phyloP scores from a whole-genome alignment of 2,329 filamentous ascomycete species.

The Paracoccidioides brasiliensis region DNA sequence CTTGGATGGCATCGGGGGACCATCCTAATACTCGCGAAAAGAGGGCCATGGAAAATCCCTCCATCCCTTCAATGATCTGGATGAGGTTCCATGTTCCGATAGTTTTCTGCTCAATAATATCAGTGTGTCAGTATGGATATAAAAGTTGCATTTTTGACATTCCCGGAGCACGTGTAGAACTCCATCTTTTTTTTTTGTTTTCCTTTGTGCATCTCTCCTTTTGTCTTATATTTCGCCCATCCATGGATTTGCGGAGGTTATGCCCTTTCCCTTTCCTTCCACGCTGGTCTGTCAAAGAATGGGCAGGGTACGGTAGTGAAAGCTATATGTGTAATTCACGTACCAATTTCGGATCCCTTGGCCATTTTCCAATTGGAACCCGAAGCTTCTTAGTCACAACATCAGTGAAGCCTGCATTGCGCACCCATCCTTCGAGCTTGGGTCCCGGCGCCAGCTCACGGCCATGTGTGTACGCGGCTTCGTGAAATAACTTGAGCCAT shows the following conservation, averaged over 20 bases:
- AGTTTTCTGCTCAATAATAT: slow-evolving; percentile 8
- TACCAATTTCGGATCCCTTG: slow-evolving; percentile 14
- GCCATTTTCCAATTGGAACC: slow-evolving; percentile 15
- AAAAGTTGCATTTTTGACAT: neutral
- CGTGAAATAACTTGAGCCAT: slow-evolving; percentile 15
- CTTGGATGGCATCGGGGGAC: slow-evolving; percentile 4
- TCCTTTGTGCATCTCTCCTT: too few species aligned
- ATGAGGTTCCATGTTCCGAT: slow-evolving; percentile 9
- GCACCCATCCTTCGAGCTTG: slow-evolving; percentile 8
- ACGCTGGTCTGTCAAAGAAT: neutral
- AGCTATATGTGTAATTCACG: neutral
- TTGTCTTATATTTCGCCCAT: too few species aligned
- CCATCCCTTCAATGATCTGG: slow-evolving; percentile 11
- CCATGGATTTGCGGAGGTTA: neutral
- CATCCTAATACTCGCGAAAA: slow-evolving; percentile 12
- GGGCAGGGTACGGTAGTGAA: neutral
- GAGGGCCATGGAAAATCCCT: slow-evolving; percentile 10
- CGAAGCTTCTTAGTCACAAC: slow-evolving; percentile 14
- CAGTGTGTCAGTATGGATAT: neutral
- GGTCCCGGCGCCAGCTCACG: slow-evolving; percentile 9
- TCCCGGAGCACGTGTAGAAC: too few species aligned
- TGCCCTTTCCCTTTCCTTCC: neutral
- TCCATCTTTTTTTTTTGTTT: too few species aligned
- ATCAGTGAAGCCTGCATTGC: slow-evolving; percentile 15
- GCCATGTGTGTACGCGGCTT: slow-evolving; percentile 14